Evolutionary conservation across 2,329 filamentous ascomycete genomes (phyloP).

Genomic region (Colletotrichum sp.): DNA sequence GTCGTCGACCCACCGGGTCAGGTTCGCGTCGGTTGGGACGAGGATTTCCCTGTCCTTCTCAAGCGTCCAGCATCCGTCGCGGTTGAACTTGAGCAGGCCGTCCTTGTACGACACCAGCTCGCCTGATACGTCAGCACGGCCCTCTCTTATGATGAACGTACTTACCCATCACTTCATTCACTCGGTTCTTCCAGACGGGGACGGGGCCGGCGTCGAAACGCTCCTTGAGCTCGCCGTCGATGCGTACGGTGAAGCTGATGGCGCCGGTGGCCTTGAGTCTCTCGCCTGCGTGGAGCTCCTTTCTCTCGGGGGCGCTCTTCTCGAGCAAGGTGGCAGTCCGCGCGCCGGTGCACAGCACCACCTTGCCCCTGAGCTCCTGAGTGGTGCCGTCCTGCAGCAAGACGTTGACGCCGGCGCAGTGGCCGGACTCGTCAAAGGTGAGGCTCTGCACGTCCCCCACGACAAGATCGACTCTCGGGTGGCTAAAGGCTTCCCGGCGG

Average conservation of each 20-base stretch:
- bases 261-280: conserved; percentile 62
- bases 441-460: conserved; percentile 53
- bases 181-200: conserved; percentile 57
- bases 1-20: conserved; percentile 45
- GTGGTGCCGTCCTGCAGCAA: conserved; percentile 45
- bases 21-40: conserved; percentile 46
- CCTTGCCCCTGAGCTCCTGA: conserved; percentile 50
- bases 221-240: conserved; percentile 48
- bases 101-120: conserved; percentile 50
- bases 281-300: conserved; percentile 55
- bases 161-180: conserved; percentile 46
- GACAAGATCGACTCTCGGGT: conserved; percentile 59
- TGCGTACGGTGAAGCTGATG: conserved; percentile 44
- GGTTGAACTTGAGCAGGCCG: conserved; percentile 65
- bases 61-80: conserved; percentile 59
- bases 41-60: conserved; percentile 58
- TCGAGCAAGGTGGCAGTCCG: conserved; percentile 60
- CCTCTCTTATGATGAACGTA: neutral
- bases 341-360: conserved; percentile 61
- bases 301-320: conserved; percentile 51
- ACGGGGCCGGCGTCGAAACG: conserved; percentile 45
- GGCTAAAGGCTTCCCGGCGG: conserved; percentile 53
- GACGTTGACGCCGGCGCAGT: conserved; percentile 61
- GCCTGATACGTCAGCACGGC: conserved; percentile 28
- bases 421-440: conserved; percentile 48